Percentiles rank a stretch among this genome's conserved stretches.
Conservation (phyloP, 2,329 filamentous ascomycete species). For the Colletotrichum cordylinicola region DNA sequence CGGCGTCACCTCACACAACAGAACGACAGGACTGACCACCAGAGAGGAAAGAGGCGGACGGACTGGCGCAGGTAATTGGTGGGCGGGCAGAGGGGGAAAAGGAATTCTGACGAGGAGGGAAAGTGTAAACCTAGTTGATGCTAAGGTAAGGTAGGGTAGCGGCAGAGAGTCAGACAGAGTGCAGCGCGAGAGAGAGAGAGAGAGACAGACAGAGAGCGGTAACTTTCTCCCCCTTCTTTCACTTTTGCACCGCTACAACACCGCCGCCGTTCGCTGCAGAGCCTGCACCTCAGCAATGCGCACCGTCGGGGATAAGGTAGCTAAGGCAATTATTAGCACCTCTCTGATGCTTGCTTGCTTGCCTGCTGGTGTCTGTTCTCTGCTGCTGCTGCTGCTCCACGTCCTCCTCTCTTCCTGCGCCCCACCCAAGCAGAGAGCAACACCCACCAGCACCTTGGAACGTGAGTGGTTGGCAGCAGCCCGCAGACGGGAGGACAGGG, state of each 20-base stretch:
- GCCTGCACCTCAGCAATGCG: background rate
- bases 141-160: background rate
- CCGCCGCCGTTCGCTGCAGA: background rate
- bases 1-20: background rate
- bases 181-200: background rate
- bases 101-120: slow-evolving; percentile 7
- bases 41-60: background rate
- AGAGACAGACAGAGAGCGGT: background rate
- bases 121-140: slow-evolving; percentile 20
- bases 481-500: background rate
- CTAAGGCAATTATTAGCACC: background rate
- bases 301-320: background rate
- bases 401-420: background rate
- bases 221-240: background rate
- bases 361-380: background rate
- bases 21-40: background rate
- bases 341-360: background rate
- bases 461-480: background rate
- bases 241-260: background rate
- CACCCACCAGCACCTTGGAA: background rate
- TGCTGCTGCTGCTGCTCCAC: too few relatives aligned
- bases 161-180: background rate
- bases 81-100: slow-evolving; percentile 5
- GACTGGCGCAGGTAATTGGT: background rate
- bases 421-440: background rate